Conservation (phyloP, 2,329 filamentous ascomycete species). For the Exophiala xenobiotica region DNA sequence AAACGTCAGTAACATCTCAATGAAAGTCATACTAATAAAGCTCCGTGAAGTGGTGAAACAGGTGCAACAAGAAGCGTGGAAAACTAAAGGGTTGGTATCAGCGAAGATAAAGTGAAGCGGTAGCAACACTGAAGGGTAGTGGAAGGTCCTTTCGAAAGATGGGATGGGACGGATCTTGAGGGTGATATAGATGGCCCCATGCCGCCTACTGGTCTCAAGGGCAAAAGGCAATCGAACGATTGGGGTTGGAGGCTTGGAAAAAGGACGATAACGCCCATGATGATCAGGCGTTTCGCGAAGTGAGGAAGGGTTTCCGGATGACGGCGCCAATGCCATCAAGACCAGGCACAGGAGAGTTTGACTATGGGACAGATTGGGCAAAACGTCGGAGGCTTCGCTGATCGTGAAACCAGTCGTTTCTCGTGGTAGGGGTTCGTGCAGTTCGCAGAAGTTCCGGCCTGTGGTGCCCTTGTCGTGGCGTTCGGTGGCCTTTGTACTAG, state of each 20-base stretch:
- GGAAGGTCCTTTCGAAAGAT: conserved; percentile 7
- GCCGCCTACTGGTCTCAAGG: neutral
- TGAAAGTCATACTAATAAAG: neutral
- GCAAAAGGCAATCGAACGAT: conserved; percentile 5
- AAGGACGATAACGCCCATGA: conserved; percentile 1
- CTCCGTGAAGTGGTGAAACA: conserved; percentile 3
- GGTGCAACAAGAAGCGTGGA: conserved; percentile 7
- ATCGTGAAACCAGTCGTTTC: conserved; percentile 4
- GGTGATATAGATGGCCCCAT: conserved; percentile 15
- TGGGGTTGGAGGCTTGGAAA: neutral
- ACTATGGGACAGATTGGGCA: conserved; percentile 8
- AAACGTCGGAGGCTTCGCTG: conserved; percentile 15
- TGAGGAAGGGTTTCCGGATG: conserved; percentile 1
- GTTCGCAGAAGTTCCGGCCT: too few relatives aligned
- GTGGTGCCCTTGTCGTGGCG: neutral
- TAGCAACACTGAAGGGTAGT: conserved; percentile 5
- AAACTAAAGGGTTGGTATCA: conserved; percentile 2
- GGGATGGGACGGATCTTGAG: conserved; percentile 5
- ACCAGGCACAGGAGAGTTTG: neutral
- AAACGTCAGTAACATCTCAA: neutral
- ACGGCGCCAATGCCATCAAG: conserved; percentile 7
- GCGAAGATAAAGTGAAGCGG: conserved; percentile 10
- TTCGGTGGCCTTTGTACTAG: conserved; percentile 4
- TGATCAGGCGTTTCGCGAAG: neutral
- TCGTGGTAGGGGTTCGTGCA: too few relatives aligned